Evolutionary conservation across 2,329 filamentous ascomycete genomes (phyloP).

Genomic region (Colletotrichum sublineola): DNA sequence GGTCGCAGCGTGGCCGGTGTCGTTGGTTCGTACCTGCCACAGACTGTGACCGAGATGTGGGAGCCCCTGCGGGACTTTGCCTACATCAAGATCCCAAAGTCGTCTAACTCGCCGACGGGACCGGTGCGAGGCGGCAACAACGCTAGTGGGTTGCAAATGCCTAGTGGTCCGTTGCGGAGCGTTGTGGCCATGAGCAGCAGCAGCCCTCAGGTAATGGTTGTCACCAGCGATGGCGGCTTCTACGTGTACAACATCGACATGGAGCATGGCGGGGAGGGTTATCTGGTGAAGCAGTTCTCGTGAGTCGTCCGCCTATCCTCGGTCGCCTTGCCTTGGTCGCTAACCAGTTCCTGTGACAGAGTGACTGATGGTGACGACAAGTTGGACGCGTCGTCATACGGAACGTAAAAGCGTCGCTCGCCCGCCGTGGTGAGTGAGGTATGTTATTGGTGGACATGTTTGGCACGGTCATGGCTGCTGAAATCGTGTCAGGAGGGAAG

Average conservation of each 20-base stretch:
- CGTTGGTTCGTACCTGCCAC: conserved; percentile 91
- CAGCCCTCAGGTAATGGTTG: conserved; percentile 96
- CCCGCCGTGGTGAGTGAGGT: not conserved
- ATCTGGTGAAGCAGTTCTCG: conserved; percentile 92
- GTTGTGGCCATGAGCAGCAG: conserved; percentile 98
- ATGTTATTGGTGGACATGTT: not conserved
- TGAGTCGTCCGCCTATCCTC: conserved; percentile 62
- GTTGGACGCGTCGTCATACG: conserved; percentile 63
- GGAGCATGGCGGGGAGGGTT: conserved; percentile 93
- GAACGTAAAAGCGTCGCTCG: conserved; percentile 45
- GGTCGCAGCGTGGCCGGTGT: conserved; percentile 89
- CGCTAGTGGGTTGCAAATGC: conserved; percentile 42
- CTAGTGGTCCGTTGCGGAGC: conserved; percentile 75
- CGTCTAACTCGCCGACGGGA: conserved; percentile 51
- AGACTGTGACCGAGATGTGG: conserved; percentile 97
- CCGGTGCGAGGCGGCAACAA: conserved; percentile 18
- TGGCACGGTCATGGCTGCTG: not conserved
- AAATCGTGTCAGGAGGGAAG: not conserved
- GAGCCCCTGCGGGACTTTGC: conserved; percentile 95
- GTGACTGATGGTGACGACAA: conserved; percentile 69
- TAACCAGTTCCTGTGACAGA: conserved; percentile 49
- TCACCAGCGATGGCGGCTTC: conserved; percentile 94
- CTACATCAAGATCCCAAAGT: conserved; percentile 90
- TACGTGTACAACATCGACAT: conserved; percentile 97
- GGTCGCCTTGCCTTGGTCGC: not conserved